Base-by-base conservation (phyloP, 495 filamentous ascomycete species). In the Podospora didyma region DNA sequence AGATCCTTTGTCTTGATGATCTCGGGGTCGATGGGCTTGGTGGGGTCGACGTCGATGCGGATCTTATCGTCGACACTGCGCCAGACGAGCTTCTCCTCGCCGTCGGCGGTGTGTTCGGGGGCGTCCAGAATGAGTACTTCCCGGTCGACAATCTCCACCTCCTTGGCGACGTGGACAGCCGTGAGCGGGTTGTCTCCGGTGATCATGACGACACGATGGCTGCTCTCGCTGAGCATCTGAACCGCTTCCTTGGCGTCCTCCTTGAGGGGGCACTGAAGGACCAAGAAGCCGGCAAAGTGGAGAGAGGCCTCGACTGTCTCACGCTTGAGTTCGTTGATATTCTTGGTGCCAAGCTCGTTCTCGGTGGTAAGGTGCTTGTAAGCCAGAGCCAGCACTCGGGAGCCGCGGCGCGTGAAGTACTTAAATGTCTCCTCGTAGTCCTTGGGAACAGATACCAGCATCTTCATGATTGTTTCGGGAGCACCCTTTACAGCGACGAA, bases 391-490 rank as follows among this genome's bases (percentile, higher is more conserved):
- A 99, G 79, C 12, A 99, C 94, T 73, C 94, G 86, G 51, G 90
- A 91, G 62, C 94, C 94, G 58, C 92, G 94, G 56, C 94, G 85
- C 52, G 93, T 97, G 69, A 96, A 99, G 73, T 96, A 86, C 70
- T 97, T 99, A 81, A 83, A 99, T 0, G 95, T 97, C 72, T 99
- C 95, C 67, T 99, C 94, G 67, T 99, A 99, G 65, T 95, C 81
- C 14, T 85, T 79, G 28, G 94, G 94, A 2, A 88, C 82, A 35
- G 88, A 80, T 44, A 89, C 82, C 26, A 99, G 78, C 90, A 97
- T 96, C 60, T 86, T 89, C 63, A 86, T 84, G 64, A 99, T 96
- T 0, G 94, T 97, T 70, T 99, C 94, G 2, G 94, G 94, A 3
- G 94, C 94, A 68, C 94, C 94, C 75, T 99, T 99, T 49, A 97